Percentiles rank a stretch among this genome's conserved stretches.
Conservation (phyloP, 768 basidiomycete genomes). For the Boletus coccyginus region DNA sequence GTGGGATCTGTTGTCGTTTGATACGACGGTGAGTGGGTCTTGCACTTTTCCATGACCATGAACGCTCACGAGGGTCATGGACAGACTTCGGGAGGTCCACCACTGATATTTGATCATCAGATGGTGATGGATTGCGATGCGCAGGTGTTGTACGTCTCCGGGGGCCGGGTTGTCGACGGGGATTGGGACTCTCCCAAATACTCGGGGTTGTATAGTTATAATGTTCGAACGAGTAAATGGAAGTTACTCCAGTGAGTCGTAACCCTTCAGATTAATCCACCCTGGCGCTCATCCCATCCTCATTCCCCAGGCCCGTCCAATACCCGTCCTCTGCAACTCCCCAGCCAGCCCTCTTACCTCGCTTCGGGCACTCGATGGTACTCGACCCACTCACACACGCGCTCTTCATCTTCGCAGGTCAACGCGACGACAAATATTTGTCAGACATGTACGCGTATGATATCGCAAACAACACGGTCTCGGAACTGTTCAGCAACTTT, state of each 20-base stretch:
- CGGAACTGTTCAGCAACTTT: conserved; percentile 64
- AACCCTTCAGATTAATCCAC: too few relatives aligned
- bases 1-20: conserved; percentile 69
- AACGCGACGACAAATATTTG: conserved; percentile 61
- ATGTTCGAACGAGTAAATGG: conserved; percentile 66
- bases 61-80: not conserved
- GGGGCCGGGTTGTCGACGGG: conserved; percentile 69
- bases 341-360: conserved; percentile 50
- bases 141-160: conserved; percentile 73
- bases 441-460: conserved; percentile 78
- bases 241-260: conserved; percentile 58
- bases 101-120: conserved; percentile 76
- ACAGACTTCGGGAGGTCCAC: conserved; percentile 66
- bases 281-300: not conserved
- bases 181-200: conserved; percentile 60
- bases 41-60: too few relatives aligned
- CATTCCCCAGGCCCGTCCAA: conserved; percentile 20
- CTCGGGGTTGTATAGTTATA: conserved; percentile 73
- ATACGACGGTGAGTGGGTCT: conserved; percentile 54
- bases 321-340: conserved; percentile 17
- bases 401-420: conserved; percentile 74
- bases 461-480: conserved; percentile 51
- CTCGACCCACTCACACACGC: conserved; percentile 57
- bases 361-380: conserved; percentile 82
- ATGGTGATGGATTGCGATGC: conserved; percentile 72